Evolutionary conservation across 2,329 filamentous ascomycete genomes (phyloP), one percentile per base, ranked within the genome.

Genomic region (Diaporthe citri): DNA sequence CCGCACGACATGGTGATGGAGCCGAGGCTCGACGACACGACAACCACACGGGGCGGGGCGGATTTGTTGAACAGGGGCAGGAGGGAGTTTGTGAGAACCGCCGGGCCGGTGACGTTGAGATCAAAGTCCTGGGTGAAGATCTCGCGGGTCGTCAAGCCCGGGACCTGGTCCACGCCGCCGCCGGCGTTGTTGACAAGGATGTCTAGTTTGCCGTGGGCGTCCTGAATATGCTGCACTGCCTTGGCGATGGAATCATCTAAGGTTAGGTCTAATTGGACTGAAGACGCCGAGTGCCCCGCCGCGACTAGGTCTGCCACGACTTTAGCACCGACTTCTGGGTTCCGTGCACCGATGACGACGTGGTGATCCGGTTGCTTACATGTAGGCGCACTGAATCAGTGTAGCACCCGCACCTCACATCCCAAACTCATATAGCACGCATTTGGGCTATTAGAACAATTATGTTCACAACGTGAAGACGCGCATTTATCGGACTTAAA

Each of bases 151-250:
- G 76, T 70, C 39, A 3, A 43, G 55, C 70, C 57, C 59, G 34
- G 79, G 70, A n/a, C 62, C 55, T 0, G 56, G 62, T 15, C 78
- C 55, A 22, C 34, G 12, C 20, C 28, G 20, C 83, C 77, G 10
- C 76, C 82, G 4, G 83, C 83, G 43, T 84, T 85, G 77, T 85
- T 83, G 77, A 84, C 60, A 3, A 85, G 82, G 10, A 83, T 80
- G 67, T 84, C 82, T 3, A 85, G 80, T 10, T 78, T 76, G n/a
- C 81, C 82, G 62, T 78, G 79, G 0, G 71, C 12, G 67, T 31
- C 13, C 25, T 76, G 59, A 13, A 84, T 80, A 9, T 72, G 59
- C 2, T 75, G 34, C 22, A 79, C 56, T 0, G 82, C 81, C 0
- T 77, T 76, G 1, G 72, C 34, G 43, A 84, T 80, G 0, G 83